These are phyloP conservation scores for Naematelia aurantialba DNA, from an alignment of 768 basidiomycete genomes.

Conservation along the genomic window DNA sequence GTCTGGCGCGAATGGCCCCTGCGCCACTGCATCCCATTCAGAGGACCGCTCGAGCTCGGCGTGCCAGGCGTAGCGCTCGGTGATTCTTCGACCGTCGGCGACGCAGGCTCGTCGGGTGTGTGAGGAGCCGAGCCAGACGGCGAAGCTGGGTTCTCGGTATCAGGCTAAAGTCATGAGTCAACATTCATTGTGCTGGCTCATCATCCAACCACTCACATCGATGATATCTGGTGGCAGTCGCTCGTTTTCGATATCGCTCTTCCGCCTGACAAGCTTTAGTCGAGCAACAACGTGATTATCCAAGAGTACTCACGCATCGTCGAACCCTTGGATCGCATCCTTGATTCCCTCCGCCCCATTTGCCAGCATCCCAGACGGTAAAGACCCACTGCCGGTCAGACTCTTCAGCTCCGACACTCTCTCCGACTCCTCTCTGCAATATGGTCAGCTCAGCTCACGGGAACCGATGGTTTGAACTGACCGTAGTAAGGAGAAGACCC, in stretches of 20 bases:
- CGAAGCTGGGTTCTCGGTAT: slow-evolving; percentile 44
- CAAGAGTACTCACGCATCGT: slow-evolving; percentile 95
- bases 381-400: slow-evolving; percentile 64
- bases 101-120: slow-evolving; percentile 34
- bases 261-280: slow-evolving; percentile 64
- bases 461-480: slow-evolving; percentile 52
- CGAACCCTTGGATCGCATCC: slow-evolving; percentile 87
- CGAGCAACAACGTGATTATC: too few species aligned
- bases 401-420: slow-evolving; percentile 94
- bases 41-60: slow-evolving; percentile 13
- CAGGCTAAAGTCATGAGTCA: slow-evolving; percentile 50
- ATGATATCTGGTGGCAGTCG: slow-evolving; percentile 93
- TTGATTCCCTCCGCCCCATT: slow-evolving; percentile 90
- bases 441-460: neutral
- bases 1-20: slow-evolving; percentile 63
- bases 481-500: slow-evolving; percentile 94
- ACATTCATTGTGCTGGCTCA: neutral
- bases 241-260: slow-evolving; percentile 98
- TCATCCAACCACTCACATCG: slow-evolving; percentile 62
- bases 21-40: slow-evolving; percentile 50
- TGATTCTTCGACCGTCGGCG: slow-evolving; percentile 9
- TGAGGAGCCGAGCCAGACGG: slow-evolving; percentile 40
- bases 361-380: slow-evolving; percentile 79
- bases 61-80: slow-evolving; percentile 30
- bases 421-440: slow-evolving; percentile 87